A percentile compares a stretch with the other conserved stretches of the same genome.
Evolutionary conservation across 306 rosid genomes (phyloP).

Genomic region (Aeschynomene evenia): DNA sequence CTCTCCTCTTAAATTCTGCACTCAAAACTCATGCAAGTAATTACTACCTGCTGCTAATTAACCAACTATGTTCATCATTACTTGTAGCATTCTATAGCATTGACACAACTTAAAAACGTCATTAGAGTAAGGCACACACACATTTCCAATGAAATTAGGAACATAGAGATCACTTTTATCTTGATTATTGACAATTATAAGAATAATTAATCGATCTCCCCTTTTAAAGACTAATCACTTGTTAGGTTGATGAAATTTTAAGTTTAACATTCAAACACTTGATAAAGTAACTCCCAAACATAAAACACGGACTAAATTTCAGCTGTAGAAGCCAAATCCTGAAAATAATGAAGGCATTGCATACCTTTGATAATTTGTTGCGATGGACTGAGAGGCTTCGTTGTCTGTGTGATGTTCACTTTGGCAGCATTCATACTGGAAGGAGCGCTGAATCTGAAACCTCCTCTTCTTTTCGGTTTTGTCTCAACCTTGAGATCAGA

Average conservation of each 20-base stretch:
- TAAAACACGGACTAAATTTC: not conserved
- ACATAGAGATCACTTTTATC: not conserved
- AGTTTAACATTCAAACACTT: not conserved
- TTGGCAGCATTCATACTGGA: conserved; percentile 35
- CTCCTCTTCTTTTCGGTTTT: conserved; percentile 18
- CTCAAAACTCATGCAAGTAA: conserved; percentile 14
- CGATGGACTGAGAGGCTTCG: conserved; percentile 65
- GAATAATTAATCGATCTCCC: not conserved
- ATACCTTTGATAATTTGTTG: conserved; percentile 74
- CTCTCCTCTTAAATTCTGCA: conserved; percentile 87
- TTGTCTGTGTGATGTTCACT: conserved; percentile 29
- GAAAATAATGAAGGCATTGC: conserved; percentile 9
- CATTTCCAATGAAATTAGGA: not conserved
- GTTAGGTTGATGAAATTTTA: not conserved
- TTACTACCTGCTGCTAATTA: conserved; percentile 21
- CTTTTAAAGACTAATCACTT: not conserved
- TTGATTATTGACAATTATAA: not conserved
- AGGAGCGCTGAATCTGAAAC: conserved; percentile 31
- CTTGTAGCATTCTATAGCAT: not conserved
- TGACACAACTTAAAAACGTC: not conserved
- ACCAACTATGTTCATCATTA: conserved; percentile 7
- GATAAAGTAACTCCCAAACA: not conserved
- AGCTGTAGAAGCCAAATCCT: not conserved
- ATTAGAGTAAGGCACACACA: not conserved
- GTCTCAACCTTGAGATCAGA: conserved; percentile 36